Evolutionary conservation across 257 asterid species (phyloP), one percentile per base, ranked within the genome.

Genomic region (Oldenlandia corymbosa): DNA sequence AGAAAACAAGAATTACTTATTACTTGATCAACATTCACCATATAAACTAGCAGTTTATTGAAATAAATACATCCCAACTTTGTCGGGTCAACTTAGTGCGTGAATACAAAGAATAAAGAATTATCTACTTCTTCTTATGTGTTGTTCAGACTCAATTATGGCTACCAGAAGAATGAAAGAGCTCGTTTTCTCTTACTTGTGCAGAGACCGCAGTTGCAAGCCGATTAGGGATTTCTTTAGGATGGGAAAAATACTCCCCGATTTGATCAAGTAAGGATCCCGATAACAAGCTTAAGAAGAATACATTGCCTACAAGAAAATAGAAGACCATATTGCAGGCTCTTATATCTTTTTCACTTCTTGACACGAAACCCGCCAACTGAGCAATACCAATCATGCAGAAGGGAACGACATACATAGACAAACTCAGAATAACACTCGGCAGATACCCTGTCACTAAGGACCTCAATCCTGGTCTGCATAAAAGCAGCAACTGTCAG

Each of bases 251-350:
- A 41, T 88, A 89, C 72, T 85, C 84, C 55, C 93, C 94, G n/a
- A 92, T 73, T 72, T 89, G 95, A 75, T 92, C 99, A 0, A 92
- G 90, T 68, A 92, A 80, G 0, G 99, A 92, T 58, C 99, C 99
- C 0, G 97, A 87, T 69, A 92, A 80, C 80, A 92, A 72, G 68
- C 84, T 89, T 32, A 92, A 71, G 85, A 92, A 89, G 78, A 89
- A 92, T 51, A 84, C 96, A 67, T 92, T 92, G 59, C 91, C 97
- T 27, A 92, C 87, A 7, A 92, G 88, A 75, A 92, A 92, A 78
- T 87, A 92, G 79, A 92, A 92, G 65, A 92, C 90, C 95, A 89
- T 81, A 65, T 76, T 85, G 84, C 99, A 92, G 7, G 96, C 88
- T 73, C 75, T 85, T 74, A 89, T 84, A 69, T 87, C 99, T 76